phyloP scores from a whole-genome alignment of 2,329 filamentous ascomycete species.

The Davidsoniella eucalypti region DNA sequence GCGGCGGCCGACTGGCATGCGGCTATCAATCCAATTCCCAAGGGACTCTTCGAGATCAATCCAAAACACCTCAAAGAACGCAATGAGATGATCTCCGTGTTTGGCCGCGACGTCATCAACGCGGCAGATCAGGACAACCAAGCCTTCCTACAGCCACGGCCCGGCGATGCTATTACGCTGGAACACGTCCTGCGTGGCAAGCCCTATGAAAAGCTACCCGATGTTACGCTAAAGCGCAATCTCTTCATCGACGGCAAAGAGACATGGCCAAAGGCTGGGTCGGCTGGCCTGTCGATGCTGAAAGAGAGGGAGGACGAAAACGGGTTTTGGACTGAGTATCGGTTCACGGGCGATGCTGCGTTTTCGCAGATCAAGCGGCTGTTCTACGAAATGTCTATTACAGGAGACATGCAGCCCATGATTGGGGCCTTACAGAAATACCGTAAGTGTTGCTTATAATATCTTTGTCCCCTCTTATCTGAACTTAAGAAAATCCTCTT shows the following conservation, averaged over 20 bases:
- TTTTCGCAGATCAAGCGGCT: conserved; percentile 62
- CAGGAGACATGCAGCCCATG: conserved; percentile 70
- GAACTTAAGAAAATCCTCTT: conserved; percentile 41
- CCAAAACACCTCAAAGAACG: conserved; percentile 64
- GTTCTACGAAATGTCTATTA: conserved; percentile 64
- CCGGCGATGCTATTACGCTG: conserved; percentile 35
- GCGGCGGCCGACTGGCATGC: not conserved
- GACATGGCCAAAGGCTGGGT: conserved; percentile 65
- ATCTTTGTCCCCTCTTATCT: not conserved
- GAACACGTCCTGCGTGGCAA: conserved; percentile 38
- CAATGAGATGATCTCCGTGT: conserved; percentile 69
- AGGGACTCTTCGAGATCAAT: conserved; percentile 28
- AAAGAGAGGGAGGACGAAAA: conserved; percentile 25
- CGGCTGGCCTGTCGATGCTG: conserved; percentile 73
- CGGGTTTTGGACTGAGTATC: conserved; percentile 51
- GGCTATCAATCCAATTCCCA: not conserved
- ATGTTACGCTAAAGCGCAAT: conserved; percentile 59
- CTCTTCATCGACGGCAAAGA: conserved; percentile 76
- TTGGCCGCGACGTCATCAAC: conserved; percentile 40
- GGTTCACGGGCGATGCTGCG: conserved; percentile 53
- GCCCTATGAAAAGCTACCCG: conserved; percentile 47
- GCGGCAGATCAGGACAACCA: conserved; percentile 34
- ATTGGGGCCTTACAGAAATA: conserved; percentile 46
- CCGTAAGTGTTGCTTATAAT: conserved; percentile 19
- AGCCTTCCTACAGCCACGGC: conserved; percentile 20